Conservation (phyloP, 2,329 filamentous ascomycete species). For the Botrytis byssoidea region DNA sequence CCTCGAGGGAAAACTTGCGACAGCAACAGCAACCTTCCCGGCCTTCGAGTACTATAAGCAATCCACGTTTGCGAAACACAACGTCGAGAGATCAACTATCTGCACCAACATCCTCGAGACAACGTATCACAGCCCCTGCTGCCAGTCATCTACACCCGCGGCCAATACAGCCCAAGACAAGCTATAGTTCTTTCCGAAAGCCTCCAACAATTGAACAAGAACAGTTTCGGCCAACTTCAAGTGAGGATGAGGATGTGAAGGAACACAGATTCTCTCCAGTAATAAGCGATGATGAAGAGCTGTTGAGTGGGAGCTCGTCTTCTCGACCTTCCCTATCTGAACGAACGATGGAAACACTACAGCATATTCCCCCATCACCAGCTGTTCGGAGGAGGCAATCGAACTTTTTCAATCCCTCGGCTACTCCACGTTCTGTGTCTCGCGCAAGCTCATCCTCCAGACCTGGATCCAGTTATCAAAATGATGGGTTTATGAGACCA, state of each 20-base stretch:
- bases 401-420: conserved; percentile 69
- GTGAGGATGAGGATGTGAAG: conserved; percentile 24
- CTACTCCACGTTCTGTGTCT: conserved; percentile 53
- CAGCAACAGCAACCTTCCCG: conserved; percentile 36
- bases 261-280: conserved; percentile 13
- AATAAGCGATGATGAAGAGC: conserved; percentile 15
- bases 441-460: conserved; percentile 30
- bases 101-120: conserved; percentile 22
- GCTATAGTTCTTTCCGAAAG: conserved; percentile 29
- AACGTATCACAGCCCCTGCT: conserved; percentile 2
- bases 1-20: conserved; percentile 48
- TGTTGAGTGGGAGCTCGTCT: conserved; percentile 1
- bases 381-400: conserved; percentile 64
- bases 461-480: conserved; percentile 57
- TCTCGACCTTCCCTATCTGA: conserved; percentile 67
- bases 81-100: conserved; percentile 31
- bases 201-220: conserved; percentile 4
- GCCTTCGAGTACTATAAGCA: conserved; percentile 23
- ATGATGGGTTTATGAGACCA: conserved; percentile 53
- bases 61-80: conserved; percentile 34
- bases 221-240: conserved; percentile 2
- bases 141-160: conserved; percentile 15
- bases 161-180: conserved; percentile 26
- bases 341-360: conserved; percentile 80
- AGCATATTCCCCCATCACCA: conserved; percentile 76